phyloP scores from a whole-genome alignment of 2,329 filamentous ascomycete species.

The Onygenales sp. region DNA sequence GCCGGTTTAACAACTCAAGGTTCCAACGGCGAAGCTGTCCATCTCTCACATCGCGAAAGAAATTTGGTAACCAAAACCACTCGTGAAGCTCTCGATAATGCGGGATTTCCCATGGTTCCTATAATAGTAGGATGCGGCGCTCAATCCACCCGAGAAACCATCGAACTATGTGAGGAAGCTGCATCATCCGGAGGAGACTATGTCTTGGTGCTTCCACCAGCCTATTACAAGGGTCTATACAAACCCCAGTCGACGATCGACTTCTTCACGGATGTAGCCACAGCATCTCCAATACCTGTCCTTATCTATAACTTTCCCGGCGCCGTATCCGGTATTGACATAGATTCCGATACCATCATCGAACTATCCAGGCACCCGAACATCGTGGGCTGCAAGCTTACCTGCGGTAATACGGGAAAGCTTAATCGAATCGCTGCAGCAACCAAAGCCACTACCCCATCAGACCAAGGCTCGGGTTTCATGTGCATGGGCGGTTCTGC shows the following conservation, averaged over 20 bases:
- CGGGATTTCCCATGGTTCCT: conserved; percentile 65
- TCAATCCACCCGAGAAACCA: conserved; percentile 70
- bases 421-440: conserved; percentile 57
- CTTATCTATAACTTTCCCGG: conserved; percentile 89
- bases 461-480: conserved; percentile 33
- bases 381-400: conserved; percentile 84
- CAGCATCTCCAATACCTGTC: conserved; percentile 64
- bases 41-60: conserved; percentile 72
- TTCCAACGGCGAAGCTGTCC: conserved; percentile 82
- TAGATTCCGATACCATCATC: conserved; percentile 82
- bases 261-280: conserved; percentile 67
- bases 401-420: conserved; percentile 83
- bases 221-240: conserved; percentile 71
- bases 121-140: conserved; percentile 77
- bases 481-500: conserved; percentile 63
- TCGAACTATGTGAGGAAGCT: conserved; percentile 61
- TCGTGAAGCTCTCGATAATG: conserved; percentile 69
- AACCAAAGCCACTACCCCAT: conserved; percentile 1
- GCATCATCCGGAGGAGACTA: conserved; percentile 66
- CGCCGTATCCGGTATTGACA: conserved; percentile 75
- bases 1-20: conserved; percentile 79
- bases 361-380: conserved; percentile 70
- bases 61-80: conserved; percentile 65
- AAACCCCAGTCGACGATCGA: conserved; percentile 64
- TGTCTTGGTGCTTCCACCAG: conserved; percentile 67